A percentile compares a stretch with the other conserved stretches of the same genome.
Evolutionary conservation across 495 filamentous ascomycete species (phyloP).

Genomic region (Lasiosphaeriaceae sp.): DNA sequence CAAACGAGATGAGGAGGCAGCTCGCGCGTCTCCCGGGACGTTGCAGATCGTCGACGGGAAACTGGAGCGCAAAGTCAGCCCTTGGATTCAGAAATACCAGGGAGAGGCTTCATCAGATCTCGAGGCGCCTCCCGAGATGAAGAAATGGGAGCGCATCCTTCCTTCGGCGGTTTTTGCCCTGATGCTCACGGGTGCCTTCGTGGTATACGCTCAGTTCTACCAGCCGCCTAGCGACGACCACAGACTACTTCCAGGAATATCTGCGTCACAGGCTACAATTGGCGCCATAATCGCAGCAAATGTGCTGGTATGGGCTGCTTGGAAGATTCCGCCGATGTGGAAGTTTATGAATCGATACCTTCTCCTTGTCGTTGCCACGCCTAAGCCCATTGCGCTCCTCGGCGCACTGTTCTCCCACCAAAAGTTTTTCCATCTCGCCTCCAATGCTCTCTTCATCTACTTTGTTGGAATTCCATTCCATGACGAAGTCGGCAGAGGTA

Average conservation of each 20-base stretch:
- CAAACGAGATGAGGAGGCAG: constrained; percentile 48
- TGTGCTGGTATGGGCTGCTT: constrained; percentile 54
- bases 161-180: constrained; percentile 59
- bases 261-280: constrained; percentile 76
- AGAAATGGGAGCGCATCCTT: constrained; percentile 55
- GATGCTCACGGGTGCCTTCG: constrained; percentile 46
- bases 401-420: constrained; percentile 81
- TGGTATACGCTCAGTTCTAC: constrained; percentile 58
- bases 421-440: constrained; percentile 50
- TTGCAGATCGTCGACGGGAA: constrained; percentile 40
- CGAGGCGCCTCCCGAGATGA: constrained; percentile 46
- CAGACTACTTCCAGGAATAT: constrained; percentile 68
- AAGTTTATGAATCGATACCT: constrained; percentile 75
- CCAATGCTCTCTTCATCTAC: constrained; percentile 65
- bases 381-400: constrained; percentile 59
- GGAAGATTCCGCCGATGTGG: constrained; percentile 70
- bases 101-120: constrained; percentile 37
- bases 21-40: constrained; percentile 42
- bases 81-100: constrained; percentile 33
- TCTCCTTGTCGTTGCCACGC: constrained; percentile 65
- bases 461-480: constrained; percentile 57
- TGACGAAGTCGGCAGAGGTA: constrained; percentile 81
- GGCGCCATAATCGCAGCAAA: constrained; percentile 64
- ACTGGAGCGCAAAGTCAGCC: constrained; percentile 28
- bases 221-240: constrained; percentile 52